Percentiles rank a stretch among this genome's conserved stretches.
These are phyloP conservation scores for Populus deltoides DNA, from an alignment of 345 rosid genomes.

Conservation along the genomic window DNA sequence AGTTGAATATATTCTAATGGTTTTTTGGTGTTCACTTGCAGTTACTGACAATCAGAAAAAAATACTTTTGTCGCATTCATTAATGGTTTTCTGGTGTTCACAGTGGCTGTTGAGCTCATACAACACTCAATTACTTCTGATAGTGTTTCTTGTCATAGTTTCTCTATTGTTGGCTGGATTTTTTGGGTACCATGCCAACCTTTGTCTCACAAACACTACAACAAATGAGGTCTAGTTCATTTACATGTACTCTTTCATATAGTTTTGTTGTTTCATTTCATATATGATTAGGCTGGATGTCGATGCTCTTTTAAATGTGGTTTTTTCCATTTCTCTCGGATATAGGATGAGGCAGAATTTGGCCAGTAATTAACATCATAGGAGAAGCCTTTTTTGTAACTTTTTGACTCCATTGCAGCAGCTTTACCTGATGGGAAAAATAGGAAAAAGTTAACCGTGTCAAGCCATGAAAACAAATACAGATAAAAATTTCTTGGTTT, in stretches of 20 bases:
- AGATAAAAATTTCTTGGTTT: no score
- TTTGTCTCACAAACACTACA: slow-evolving; percentile 80
- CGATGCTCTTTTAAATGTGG: no score
- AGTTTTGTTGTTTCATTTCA: neutral
- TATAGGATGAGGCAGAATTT: neutral
- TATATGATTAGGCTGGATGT: no score
- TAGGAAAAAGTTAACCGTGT: no score
- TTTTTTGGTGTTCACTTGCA: no score
- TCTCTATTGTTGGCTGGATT: slow-evolving; percentile 82
- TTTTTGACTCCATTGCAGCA: neutral
- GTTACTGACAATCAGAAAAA: neutral
- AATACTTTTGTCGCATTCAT: neutral
- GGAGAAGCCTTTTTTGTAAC: neutral
- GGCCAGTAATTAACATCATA: neutral
- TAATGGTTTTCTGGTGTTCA: slow-evolving; percentile 19
- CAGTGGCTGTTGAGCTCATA: slow-evolving; percentile 89
- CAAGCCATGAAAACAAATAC: no score
- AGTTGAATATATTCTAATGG: slow-evolving; percentile 48
- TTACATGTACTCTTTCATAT: neutral
- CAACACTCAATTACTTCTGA: slow-evolving; percentile 79
- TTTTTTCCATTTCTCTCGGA: neutral
- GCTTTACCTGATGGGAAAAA: neutral
- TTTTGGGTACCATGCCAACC: slow-evolving; percentile 72
- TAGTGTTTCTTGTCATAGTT: slow-evolving; percentile 77
- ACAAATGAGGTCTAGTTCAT: slow-evolving; percentile 66